These are phyloP conservation scores for Aspergillus nanangensis DNA, from an alignment of 495 filamentous ascomycete species.

Conservation along the genomic window DNA sequence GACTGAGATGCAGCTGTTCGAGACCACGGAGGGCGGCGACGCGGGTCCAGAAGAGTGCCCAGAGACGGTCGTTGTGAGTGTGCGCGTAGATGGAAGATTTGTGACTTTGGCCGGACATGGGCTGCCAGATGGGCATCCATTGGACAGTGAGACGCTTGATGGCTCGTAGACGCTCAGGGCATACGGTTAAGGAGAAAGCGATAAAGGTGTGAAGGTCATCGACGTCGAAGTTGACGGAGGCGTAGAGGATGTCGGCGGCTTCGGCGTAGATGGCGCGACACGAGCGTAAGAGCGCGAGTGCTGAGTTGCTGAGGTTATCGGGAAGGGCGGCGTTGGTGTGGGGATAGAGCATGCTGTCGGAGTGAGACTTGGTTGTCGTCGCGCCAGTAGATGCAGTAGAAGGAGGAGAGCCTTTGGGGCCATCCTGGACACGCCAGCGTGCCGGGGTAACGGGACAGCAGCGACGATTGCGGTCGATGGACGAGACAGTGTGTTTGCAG, in stretches of 20 bases:
- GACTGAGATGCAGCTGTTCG: conserved; percentile 18
- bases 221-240: conserved; percentile 26
- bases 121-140: conserved; percentile 37
- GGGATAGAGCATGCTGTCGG: conserved; percentile 34
- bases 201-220: conserved; percentile 42
- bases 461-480: conserved; percentile 29
- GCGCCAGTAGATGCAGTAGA: too few relatives aligned
- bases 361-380: background rate
- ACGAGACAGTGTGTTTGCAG: conserved; percentile 18
- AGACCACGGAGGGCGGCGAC: conserved; percentile 20
- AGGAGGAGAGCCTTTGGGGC: too few relatives aligned
- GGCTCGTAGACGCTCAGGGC: conserved; percentile 6
- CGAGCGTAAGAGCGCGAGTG: conserved; percentile 30
- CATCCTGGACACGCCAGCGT: too few relatives aligned
- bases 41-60: conserved; percentile 30
- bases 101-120: conserved; percentile 27
- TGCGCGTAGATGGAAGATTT: conserved; percentile 35
- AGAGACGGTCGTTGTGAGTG: conserved; percentile 37
- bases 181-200: conserved; percentile 26
- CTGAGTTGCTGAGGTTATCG: conserved; percentile 16
- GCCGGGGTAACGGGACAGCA: conserved; percentile 36
- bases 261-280: conserved; percentile 42
- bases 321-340: conserved; percentile 33
- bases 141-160: conserved; percentile 29
- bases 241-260: conserved; percentile 28